Evolutionary conservation across 768 basidiomycete species (phyloP).

Genomic region (Dendrothele bispora): DNA sequence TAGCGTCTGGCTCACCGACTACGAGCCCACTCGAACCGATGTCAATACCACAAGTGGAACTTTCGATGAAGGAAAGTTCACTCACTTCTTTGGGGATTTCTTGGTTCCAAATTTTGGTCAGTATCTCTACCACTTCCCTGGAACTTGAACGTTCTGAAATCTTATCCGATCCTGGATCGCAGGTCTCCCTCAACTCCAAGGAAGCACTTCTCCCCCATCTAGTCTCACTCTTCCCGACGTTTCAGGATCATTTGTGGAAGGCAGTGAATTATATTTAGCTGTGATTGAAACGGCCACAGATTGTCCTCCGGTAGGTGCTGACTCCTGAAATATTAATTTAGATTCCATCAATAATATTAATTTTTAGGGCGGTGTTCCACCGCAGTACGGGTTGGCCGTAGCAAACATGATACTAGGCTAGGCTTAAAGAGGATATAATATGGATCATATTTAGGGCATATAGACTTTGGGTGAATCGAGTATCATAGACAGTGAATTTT

Average conservation of each 20-base stretch:
- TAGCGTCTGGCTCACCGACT: conserved; percentile 17
- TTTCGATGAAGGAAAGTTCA: conserved; percentile 10
- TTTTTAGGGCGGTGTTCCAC: too few species aligned
- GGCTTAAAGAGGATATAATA: too few species aligned
- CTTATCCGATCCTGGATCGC: not conserved
- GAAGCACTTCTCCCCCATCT: conserved; percentile 10
- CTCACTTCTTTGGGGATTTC: conserved; percentile 7
- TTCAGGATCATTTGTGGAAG: not conserved
- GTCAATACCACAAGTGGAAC: conserved; percentile 17
- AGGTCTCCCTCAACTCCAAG: conserved; percentile 10
- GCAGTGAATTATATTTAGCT: conserved; percentile 15
- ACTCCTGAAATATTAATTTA: too few species aligned
- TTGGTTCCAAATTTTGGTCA: conserved; percentile 13
- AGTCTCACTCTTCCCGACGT: conserved; percentile 14
- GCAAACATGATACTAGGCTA: too few species aligned
- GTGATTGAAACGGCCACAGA: conserved; percentile 19
- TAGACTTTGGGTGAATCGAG: too few species aligned
- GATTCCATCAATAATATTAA: too few species aligned
- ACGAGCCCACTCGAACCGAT: conserved; percentile 14
- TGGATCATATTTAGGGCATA: too few species aligned
- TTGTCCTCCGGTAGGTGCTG: conserved; percentile 18
- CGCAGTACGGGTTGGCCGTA: too few species aligned
- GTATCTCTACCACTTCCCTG: conserved; percentile 1
- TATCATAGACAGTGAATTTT: too few species aligned
- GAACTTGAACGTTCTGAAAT: not conserved